phyloP scores from a whole-genome alignment of 345 rosid species.

The Aethionema arabicum region DNA sequence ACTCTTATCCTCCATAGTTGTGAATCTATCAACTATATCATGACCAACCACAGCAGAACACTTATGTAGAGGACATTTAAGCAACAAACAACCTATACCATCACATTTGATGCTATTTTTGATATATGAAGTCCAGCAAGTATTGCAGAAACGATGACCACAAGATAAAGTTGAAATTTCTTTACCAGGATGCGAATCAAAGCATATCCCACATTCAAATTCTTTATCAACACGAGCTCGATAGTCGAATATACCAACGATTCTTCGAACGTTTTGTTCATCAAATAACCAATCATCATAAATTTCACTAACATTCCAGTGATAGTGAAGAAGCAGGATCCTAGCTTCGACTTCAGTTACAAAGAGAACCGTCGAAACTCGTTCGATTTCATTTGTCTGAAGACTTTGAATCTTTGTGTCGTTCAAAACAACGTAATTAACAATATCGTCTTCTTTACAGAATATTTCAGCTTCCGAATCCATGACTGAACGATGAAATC shows the following conservation, averaged over 20 bases:
- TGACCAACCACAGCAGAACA: slow-evolving; percentile 66
- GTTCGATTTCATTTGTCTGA: slow-evolving; percentile 61
- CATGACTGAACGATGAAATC: too few relatives aligned
- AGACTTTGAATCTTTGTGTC: slow-evolving; percentile 53
- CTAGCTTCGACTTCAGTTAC: slow-evolving; percentile 50
- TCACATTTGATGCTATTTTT: slow-evolving; percentile 52
- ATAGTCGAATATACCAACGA: slow-evolving; percentile 63
- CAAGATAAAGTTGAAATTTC: slow-evolving; percentile 56
- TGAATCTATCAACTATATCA: slow-evolving; percentile 58
- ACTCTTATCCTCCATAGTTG: slow-evolving; percentile 52
- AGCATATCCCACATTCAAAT: slow-evolving; percentile 67
- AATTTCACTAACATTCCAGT: slow-evolving; percentile 68
- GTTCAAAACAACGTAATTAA: slow-evolving; percentile 46
- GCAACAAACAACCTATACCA: slow-evolving; percentile 80
- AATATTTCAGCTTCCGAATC: too few relatives aligned
- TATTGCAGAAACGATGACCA: slow-evolving; percentile 74
- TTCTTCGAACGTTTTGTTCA: slow-evolving; percentile 58
- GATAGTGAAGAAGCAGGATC: slow-evolving; percentile 53
- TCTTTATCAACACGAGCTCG: slow-evolving; percentile 50
- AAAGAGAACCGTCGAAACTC: slow-evolving; percentile 62
- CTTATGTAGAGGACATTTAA: slow-evolving; percentile 76
- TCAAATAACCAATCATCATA: slow-evolving; percentile 77
- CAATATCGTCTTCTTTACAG: not conserved
- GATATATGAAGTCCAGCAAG: slow-evolving; percentile 78
- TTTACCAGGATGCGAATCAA: slow-evolving; percentile 44